Evolutionary conservation across 495 filamentous ascomycete species (phyloP).

Genomic region (Lasiosphaeria ovina): DNA sequence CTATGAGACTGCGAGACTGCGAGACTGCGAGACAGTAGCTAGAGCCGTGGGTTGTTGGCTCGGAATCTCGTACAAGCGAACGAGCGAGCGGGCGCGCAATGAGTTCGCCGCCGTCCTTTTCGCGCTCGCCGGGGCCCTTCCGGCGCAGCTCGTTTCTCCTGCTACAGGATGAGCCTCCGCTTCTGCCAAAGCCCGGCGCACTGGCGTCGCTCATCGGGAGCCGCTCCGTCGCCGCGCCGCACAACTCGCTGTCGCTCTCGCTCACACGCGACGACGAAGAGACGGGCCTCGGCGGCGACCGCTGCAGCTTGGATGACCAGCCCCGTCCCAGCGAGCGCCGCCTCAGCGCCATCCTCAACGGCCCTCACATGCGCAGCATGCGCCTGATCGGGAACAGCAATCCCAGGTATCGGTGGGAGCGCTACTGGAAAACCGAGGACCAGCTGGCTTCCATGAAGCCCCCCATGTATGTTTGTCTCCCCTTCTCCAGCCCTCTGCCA

Average conservation of each 20-base stretch:
- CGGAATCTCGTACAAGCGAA: no score
- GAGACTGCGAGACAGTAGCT: no score
- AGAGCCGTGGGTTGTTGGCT: no score
- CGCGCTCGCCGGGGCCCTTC: conserved; percentile 21
- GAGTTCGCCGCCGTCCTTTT: conserved; percentile 19
- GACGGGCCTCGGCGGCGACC: conserved; percentile 2
- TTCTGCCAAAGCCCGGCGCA: conserved; percentile 29
- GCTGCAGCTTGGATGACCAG: conserved; percentile 31
- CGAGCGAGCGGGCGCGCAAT: conserved; percentile 3
- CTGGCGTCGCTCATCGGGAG: conserved; percentile 40
- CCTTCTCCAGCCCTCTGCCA: neutral
- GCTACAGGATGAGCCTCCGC: conserved; percentile 37
- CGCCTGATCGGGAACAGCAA: conserved; percentile 74
- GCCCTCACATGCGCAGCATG: conserved; percentile 73
- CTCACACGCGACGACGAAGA: conserved; percentile 31
- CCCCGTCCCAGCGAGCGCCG: conserved; percentile 47
- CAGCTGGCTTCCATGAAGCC: conserved; percentile 64
- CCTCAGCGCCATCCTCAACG: conserved; percentile 55
- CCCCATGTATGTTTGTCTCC: conserved; percentile 46
- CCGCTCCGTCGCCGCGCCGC: conserved; percentile 23
- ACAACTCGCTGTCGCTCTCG: neutral
- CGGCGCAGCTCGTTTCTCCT: conserved; percentile 31
- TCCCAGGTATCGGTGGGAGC: conserved; percentile 71
- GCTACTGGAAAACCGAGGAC: conserved; percentile 69
- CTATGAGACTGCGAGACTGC: neutral